These are phyloP conservation scores for Penicillium polonicum DNA, from an alignment of 2,329 filamentous ascomycete species.

Conservation along the genomic window DNA sequence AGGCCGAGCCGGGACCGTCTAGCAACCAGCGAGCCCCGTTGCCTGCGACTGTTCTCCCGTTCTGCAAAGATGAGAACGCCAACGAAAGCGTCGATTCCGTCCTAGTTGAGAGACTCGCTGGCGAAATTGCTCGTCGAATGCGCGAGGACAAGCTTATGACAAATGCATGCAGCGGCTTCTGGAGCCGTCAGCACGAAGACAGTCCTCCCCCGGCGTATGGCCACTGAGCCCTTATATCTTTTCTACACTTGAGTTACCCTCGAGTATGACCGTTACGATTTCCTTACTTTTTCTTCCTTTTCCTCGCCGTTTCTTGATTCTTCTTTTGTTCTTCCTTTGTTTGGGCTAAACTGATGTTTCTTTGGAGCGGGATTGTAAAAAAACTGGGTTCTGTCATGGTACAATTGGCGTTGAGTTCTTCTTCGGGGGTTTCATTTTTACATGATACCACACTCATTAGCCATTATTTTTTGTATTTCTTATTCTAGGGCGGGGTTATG, in stretches of 20 bases:
- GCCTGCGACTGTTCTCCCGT: slow-evolving; percentile 38
- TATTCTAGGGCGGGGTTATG: slow-evolving; percentile 18
- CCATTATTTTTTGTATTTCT: slow-evolving; percentile 2
- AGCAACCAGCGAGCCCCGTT: slow-evolving; percentile 25
- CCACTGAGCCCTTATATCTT: slow-evolving; percentile 29
- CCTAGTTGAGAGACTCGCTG: slow-evolving; percentile 69
- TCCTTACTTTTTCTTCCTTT: slow-evolving; percentile 12
- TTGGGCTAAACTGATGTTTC: slow-evolving; percentile 3
- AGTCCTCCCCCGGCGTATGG: slow-evolving; percentile 48
- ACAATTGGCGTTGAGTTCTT: slow-evolving; percentile 27
- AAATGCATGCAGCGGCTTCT: slow-evolving; percentile 36
- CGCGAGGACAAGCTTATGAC: slow-evolving; percentile 72
- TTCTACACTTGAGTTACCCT: slow-evolving; percentile 12
- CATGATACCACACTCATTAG: slow-evolving; percentile 34
- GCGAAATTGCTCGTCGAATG: slow-evolving; percentile 80
- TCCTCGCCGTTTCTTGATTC: background rate
- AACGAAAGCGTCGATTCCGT: slow-evolving; percentile 47
- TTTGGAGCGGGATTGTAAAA: slow-evolving; percentile 32
- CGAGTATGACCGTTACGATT: slow-evolving; percentile 24
- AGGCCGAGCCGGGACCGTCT: slow-evolving; percentile 30
- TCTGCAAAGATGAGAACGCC: slow-evolving; percentile 31
- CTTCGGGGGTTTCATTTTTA: slow-evolving; percentile 20
- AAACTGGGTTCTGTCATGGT: slow-evolving; percentile 24
- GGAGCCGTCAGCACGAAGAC: slow-evolving; percentile 40
- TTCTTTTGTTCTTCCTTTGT: slow-evolving; percentile 6